These are phyloP conservation scores for Sclerotinia subarctica DNA, from an alignment of 2,329 filamentous ascomycete genomes.

Conservation along the genomic window DNA sequence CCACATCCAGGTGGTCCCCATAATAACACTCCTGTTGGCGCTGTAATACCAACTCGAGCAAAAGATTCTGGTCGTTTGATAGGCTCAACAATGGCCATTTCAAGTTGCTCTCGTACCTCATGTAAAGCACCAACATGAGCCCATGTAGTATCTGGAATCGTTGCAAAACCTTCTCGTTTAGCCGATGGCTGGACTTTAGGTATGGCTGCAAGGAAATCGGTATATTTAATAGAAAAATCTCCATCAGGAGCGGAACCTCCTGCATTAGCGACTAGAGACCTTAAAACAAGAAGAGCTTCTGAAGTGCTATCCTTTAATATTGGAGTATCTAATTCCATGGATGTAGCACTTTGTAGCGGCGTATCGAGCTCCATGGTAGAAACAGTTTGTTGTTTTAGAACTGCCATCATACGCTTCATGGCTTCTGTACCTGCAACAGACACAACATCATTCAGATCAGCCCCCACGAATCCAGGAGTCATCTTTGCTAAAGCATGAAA, in stretches of 20 bases:
- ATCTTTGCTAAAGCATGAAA: conserved; percentile 71
- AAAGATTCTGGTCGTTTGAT: conserved; percentile 81
- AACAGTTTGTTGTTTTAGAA: conserved; percentile 34
- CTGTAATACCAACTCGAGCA: conserved; percentile 70
- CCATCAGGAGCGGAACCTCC: conserved; percentile 49
- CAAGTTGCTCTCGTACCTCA: conserved; percentile 75
- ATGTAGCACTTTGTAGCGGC: conserved; percentile 23
- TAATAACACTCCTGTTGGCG: conserved; percentile 82
- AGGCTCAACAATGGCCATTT: conserved; percentile 82
- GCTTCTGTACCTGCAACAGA: conserved; percentile 41
- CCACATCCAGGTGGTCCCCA: conserved; percentile 97
- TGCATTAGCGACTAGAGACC: conserved; percentile 53
- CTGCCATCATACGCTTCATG: conserved; percentile 40
- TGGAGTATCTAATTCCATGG: conserved; percentile 37
- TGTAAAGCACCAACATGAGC: conserved; percentile 82
- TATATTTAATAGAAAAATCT: conserved; percentile 59
- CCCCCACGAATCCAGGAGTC: conserved; percentile 90
- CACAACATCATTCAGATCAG: conserved; percentile 71
- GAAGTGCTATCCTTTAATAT: conserved; percentile 22
- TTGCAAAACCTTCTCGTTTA: conserved; percentile 91
- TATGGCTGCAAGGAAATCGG: conserved; percentile 71
- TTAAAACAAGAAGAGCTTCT: conserved; percentile 43
- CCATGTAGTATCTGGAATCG: conserved; percentile 92
- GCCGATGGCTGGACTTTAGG: conserved; percentile 74
- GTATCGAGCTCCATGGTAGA: conserved; percentile 39